These are phyloP conservation scores for Colletotrichum cereale DNA, from an alignment of 2,329 filamentous ascomycete species.

Conservation along the genomic window DNA sequence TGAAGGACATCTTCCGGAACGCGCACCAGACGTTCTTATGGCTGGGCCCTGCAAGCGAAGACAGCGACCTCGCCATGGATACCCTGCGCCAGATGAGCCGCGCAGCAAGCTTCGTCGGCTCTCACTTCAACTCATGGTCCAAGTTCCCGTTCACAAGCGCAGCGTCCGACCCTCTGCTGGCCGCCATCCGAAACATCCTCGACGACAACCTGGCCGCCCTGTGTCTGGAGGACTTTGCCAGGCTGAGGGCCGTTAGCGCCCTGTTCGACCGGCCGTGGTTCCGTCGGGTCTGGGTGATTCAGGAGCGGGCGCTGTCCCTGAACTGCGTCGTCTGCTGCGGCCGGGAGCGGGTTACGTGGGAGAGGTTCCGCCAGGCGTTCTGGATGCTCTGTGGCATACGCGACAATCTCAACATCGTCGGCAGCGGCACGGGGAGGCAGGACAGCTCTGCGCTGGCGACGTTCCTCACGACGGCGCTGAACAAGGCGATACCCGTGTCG, in stretches of 20 bases:
- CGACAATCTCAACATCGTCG: slow-evolving; percentile 21
- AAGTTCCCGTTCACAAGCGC: background rate
- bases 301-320: slow-evolving; percentile 16
- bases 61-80: slow-evolving; percentile 9
- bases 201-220: background rate
- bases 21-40: slow-evolving; percentile 5
- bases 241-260: background rate
- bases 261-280: slow-evolving; percentile 16
- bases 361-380: background rate
- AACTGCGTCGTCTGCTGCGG: slow-evolving; percentile 6
- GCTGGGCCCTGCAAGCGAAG: background rate
- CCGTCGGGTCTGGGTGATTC: slow-evolving; percentile 22
- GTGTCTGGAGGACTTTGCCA: background rate
- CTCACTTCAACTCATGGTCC: slow-evolving; percentile 3
- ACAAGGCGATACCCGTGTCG: slow-evolving; percentile 12
- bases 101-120: too few relatives aligned
- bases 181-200: background rate
- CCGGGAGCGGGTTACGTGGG: background rate
- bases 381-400: slow-evolving; percentile 21
- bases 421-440: slow-evolving; percentile 4
- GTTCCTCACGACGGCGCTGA: slow-evolving; percentile 5
- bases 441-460: slow-evolving; percentile 8
- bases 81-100: background rate
- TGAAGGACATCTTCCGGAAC: slow-evolving; percentile 8
- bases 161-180: background rate